These are phyloP conservation scores for Penicillium sumatraense DNA, from an alignment of 2,329 filamentous ascomycete species.

Conservation along the genomic window DNA sequence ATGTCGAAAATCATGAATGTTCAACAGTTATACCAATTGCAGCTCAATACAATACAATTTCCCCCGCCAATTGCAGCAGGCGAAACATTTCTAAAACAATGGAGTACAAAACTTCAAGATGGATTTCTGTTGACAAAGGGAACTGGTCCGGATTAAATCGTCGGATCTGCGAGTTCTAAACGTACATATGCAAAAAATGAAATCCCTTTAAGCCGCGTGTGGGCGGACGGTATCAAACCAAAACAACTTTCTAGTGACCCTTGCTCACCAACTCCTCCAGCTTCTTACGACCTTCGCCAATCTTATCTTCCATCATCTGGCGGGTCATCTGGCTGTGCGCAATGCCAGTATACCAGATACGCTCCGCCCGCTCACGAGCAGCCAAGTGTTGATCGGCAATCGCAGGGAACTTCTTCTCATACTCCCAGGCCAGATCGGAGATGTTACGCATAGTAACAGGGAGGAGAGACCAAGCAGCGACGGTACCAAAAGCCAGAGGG, in stretches of 20 bases:
- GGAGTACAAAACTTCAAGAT: constrained; percentile 6
- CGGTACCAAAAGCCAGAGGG: constrained; percentile 79
- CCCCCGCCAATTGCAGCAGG: neutral
- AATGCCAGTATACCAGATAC: constrained; percentile 73
- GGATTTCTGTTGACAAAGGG: constrained; percentile 24
- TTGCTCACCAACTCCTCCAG: constrained; percentile 91
- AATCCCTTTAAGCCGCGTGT: constrained; percentile 14
- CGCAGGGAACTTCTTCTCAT: constrained; percentile 85
- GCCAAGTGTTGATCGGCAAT: constrained; percentile 80
- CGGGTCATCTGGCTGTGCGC: constrained; percentile 73
- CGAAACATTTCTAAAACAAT: neutral
- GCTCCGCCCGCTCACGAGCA: constrained; percentile 69
- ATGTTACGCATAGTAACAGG: constrained; percentile 92
- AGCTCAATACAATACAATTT: neutral
- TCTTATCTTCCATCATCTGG: constrained; percentile 78
- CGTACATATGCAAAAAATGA: constrained; percentile 33
- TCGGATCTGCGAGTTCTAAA: constrained; percentile 35
- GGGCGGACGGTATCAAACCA: constrained; percentile 17
- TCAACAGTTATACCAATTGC: constrained; percentile 11
- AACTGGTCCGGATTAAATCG: constrained; percentile 28
- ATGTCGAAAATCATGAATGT: constrained; percentile 16
- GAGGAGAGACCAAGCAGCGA: constrained; percentile 80
- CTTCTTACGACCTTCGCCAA: constrained; percentile 73
- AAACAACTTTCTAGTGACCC: constrained; percentile 66
- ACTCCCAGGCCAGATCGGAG: constrained; percentile 83